Base-by-base conservation (phyloP, 78 protist genomes). In the Ministeria vibrans region DNA sequence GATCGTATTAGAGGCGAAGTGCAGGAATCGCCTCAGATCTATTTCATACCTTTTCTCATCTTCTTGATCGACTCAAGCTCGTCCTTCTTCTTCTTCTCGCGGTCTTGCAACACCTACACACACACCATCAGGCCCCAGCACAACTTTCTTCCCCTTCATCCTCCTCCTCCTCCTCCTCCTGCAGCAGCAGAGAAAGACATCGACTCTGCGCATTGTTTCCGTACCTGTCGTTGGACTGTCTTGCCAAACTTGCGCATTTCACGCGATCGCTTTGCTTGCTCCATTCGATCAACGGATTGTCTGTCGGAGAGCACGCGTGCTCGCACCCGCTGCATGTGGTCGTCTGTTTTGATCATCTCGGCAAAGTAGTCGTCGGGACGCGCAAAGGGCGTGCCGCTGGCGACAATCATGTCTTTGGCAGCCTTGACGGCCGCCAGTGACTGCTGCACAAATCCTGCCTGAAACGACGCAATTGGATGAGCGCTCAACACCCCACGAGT, bases 321-420 rank as follows among this genome's bases (percentile, higher is more conserved):
- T 25, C 79, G 77, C 22, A 86, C 78, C 77, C 81, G 83, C 38
- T 20, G 25, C 97, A 94, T 94, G 80, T 94, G 95, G 49, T 69
- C 66, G 82, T 94, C 97, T 27, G 91, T 66, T 82, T 94, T 94
- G 59, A 91, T 69, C 97, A 94, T 94, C 77, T 94, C 97, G 27
- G 97, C 97, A 88, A 79, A 94, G 79, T 82, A 94, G 83, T 94
- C 97, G 25, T 49, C 82, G 4, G 94, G 94, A 55, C 94, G 66
- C 27, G 13, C 34, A 68, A 66, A 61, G 1, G 82, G 80, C 1
- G 81, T 20, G 44, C 79, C 78, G 23, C 36, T n/a, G 53, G 39
- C 73, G 23, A 7, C 73, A 0, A 77, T 25, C 2, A 71, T 80
- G 0, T 27, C 36, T 39, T 71, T 71, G 20, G 82, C 93, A 6